Conservation (phyloP, 2,329 filamentous ascomycete genomes). For the Hymenoscyphus infarciens region DNA sequence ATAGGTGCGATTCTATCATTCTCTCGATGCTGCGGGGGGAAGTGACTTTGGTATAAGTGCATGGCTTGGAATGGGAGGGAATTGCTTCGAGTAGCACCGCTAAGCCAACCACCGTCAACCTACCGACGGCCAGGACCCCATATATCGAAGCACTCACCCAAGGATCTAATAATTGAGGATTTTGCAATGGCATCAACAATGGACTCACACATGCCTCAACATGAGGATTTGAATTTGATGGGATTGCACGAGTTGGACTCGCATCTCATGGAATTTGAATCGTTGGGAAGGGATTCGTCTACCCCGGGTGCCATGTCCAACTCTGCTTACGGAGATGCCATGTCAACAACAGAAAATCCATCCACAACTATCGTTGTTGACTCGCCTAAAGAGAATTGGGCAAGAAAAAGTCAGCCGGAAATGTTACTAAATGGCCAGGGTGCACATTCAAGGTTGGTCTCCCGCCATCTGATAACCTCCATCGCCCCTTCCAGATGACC, state of each 20-base stretch:
- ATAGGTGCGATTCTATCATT: slow-evolving; percentile 16
- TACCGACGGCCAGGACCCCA: slow-evolving; percentile 20
- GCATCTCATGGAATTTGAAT: slow-evolving; percentile 37
- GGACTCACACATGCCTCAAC: slow-evolving; percentile 35
- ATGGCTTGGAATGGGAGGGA: slow-evolving; percentile 32
- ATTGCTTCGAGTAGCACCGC: slow-evolving; percentile 28
- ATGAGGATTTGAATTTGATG: slow-evolving; percentile 38
- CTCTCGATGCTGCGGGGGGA: slow-evolving; percentile 25
- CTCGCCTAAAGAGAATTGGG: slow-evolving; percentile 24
- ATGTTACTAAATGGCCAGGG: slow-evolving; percentile 20
- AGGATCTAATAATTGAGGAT: slow-evolving; percentile 36
- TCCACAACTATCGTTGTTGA: slow-evolving; percentile 31
- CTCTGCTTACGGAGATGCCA: slow-evolving; percentile 27
- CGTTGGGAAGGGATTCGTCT: slow-evolving; percentile 29
- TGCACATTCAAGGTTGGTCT: slow-evolving; percentile 22
- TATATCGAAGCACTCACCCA: slow-evolving; percentile 35
- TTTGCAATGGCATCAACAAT: slow-evolving; percentile 36
- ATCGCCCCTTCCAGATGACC: slow-evolving; percentile 13
- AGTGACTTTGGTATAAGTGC: slow-evolving; percentile 26
- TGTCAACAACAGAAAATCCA: slow-evolving; percentile 24
- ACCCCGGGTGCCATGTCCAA: slow-evolving; percentile 32
- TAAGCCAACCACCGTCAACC: slow-evolving; percentile 26
- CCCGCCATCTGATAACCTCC: slow-evolving; percentile 11
- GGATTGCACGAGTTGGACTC: slow-evolving; percentile 38
- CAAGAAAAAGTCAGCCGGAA: slow-evolving; percentile 18